phyloP scores from a whole-genome alignment of 345 rosid genomes.

The Lenwebbia sp. region DNA sequence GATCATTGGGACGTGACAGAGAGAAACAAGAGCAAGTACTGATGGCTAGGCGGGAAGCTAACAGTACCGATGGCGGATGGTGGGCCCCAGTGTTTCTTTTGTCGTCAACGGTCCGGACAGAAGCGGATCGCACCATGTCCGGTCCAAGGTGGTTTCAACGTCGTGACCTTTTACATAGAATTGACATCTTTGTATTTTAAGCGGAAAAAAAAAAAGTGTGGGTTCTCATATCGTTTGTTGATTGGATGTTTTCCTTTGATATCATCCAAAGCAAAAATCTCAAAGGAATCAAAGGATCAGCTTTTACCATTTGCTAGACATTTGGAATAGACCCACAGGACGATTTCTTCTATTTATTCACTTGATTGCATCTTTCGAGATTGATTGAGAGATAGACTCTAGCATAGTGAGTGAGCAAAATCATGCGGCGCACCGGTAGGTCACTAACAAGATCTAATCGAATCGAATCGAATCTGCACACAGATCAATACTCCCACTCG shows the following conservation, averaged over 20 bases:
- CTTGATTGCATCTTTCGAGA: background rate
- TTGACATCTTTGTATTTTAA: background rate
- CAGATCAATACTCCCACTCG: too few relatives aligned
- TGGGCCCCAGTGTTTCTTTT: background rate
- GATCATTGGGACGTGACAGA: background rate
- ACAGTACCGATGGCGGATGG: background rate
- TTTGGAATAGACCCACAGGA: background rate
- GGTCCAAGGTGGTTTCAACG: background rate
- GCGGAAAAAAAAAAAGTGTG: too few relatives aligned
- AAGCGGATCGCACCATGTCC: background rate
- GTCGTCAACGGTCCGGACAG: background rate
- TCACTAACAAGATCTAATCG: background rate
- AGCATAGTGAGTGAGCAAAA: background rate
- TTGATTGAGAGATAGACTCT: background rate
- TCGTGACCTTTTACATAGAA: background rate
- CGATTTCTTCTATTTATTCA: background rate
- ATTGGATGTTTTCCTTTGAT: background rate
- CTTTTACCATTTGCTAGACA: background rate
- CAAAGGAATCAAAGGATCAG: rapidly evolving
- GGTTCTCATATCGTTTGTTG: background rate
- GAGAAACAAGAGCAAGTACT: background rate
- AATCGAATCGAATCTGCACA: background rate
- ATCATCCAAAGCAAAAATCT: background rate
- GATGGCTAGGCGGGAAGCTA: background rate
- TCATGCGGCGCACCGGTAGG: background rate